Base-by-base conservation (phyloP, 306 rosid species). In the Cicer yamashitae region DNA sequence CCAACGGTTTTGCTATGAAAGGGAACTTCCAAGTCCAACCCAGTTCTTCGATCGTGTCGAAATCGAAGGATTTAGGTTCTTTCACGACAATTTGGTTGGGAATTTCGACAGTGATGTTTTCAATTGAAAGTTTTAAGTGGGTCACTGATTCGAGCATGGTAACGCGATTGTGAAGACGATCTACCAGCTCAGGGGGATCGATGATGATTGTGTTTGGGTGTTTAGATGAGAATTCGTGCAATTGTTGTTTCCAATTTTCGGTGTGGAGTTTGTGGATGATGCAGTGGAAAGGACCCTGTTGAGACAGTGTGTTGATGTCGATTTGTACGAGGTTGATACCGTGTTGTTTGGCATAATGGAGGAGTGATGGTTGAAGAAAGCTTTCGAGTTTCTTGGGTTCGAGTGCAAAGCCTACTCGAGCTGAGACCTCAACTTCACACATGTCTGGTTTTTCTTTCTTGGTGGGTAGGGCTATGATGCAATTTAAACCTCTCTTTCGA, bases 211-310 rank as follows among this genome's bases (percentile, higher is more conserved):
- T 13, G 1, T 60, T 34, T 3, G 88, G 88, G 68, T 77, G 0
- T 43, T 58, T 0, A 2, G 71, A 1, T 0, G 81, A 77, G 75
- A 84, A 84, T 7, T 79, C 54, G 6, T 14, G 73, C 2, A 82
- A 50, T 7, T 82, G 77, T 5, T 80, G 48, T 38, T 51, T 84
- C 81, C 85, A 84, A 10, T 58, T 37, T 38, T 50, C 60, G 30
- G 53, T 40, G 71, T 64, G 10, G 4, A 82, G 17, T 69, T 84
- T 87, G 77, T 87, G 88, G 47, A 87, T 73, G 67, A 87, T 41
- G 76, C 82, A 83, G 60, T 78, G 69, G 25, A 86, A 86, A 18
- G 63, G 84, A 37, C 62, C 81, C 14, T 87, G 86, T 68, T 79
- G 51, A 3, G 51, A 37, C 64, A 82, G 71, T 70, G 7, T 65